These are phyloP conservation scores for Agarophyton chilense DNA, from an alignment of 23 red algal species.

Conservation along the genomic window DNA sequence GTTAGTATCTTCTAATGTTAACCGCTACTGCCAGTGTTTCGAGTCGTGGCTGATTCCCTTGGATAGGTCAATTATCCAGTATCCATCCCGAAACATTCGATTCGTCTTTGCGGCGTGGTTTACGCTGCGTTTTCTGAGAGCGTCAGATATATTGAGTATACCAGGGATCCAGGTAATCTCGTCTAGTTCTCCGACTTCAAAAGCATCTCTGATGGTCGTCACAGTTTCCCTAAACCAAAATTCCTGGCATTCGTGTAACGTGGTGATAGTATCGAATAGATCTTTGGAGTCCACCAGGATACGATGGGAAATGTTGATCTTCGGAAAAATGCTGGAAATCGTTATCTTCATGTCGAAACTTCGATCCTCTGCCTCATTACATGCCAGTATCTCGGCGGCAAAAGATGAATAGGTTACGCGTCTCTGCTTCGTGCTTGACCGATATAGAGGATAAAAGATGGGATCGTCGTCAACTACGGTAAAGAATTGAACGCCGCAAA, in stretches of 20 bases:
- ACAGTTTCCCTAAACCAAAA: not conserved
- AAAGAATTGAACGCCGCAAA: not conserved
- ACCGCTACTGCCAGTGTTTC: not conserved
- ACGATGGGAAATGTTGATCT: not conserved
- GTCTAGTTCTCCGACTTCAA: not conserved
- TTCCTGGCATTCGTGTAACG: not conserved
- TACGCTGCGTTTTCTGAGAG: not conserved
- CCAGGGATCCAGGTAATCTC: not conserved
- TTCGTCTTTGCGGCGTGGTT: not conserved
- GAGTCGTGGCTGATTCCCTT: not conserved
- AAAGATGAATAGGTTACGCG: slow-evolving; percentile 17
- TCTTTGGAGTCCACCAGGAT: slow-evolving; percentile 32
- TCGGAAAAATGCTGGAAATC: not conserved
- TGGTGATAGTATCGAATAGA: slow-evolving; percentile 17
- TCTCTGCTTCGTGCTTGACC: not conserved
- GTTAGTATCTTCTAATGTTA: not conserved
- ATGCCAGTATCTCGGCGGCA: not conserved
- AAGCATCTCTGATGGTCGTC: not conserved
- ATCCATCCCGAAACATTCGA: not conserved
- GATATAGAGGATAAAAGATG: slow-evolving; percentile 3
- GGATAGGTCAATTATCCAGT: not conserved
- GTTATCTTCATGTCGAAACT: slow-evolving; percentile 5
- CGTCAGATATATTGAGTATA: not conserved
- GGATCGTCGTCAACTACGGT: not conserved
- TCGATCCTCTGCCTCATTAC: not conserved